phyloP scores from a whole-genome alignment of 1,139 yeast species.

The Blastobotrys proliferans region DNA sequence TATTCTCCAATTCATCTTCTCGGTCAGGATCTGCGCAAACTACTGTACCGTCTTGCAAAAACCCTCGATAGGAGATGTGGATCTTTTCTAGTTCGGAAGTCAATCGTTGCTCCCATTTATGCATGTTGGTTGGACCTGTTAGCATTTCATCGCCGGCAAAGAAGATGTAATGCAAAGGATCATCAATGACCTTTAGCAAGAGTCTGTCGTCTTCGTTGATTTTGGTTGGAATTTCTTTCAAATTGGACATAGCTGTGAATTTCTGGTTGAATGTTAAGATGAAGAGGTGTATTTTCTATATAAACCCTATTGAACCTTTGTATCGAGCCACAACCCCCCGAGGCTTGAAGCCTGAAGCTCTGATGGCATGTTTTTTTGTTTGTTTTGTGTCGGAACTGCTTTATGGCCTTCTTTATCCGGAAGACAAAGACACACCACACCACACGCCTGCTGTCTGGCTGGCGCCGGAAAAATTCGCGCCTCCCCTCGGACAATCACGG shows the following conservation, averaged over 20 bases:
- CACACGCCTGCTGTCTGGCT: too few relatives aligned
- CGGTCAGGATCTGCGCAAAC: conserved; percentile 12
- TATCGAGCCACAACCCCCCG: too few relatives aligned
- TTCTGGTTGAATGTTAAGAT: background rate
- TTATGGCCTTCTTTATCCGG: too few relatives aligned
- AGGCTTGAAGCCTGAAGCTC: too few relatives aligned
- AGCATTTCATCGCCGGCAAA: conserved; percentile 12
- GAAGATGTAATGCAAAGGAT: conserved; percentile 9
- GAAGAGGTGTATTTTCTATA: too few relatives aligned
- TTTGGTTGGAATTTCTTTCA: conserved; percentile 5
- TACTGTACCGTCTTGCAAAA: conserved; percentile 11
- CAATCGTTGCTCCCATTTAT: conserved; percentile 13
- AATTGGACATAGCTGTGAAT: background rate
- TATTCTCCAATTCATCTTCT: conserved; percentile 2
- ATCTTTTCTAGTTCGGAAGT: conserved; percentile 11
- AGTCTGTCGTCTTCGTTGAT: conserved; percentile 12
- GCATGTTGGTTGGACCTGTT: conserved; percentile 14
- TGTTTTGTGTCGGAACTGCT: too few relatives aligned
- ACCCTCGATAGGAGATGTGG: conserved; percentile 9
- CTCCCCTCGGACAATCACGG: too few relatives aligned
- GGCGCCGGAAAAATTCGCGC: too few relatives aligned
- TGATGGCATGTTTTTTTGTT: too few relatives aligned
- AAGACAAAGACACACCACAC: too few relatives aligned
- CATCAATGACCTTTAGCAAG: conserved; percentile 10
- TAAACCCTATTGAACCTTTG: too few relatives aligned